Evolutionary conservation across 345 rosid genomes (phyloP), one percentile per base, ranked within the genome.

Genomic region (Eucalyptus sp.): DNA sequence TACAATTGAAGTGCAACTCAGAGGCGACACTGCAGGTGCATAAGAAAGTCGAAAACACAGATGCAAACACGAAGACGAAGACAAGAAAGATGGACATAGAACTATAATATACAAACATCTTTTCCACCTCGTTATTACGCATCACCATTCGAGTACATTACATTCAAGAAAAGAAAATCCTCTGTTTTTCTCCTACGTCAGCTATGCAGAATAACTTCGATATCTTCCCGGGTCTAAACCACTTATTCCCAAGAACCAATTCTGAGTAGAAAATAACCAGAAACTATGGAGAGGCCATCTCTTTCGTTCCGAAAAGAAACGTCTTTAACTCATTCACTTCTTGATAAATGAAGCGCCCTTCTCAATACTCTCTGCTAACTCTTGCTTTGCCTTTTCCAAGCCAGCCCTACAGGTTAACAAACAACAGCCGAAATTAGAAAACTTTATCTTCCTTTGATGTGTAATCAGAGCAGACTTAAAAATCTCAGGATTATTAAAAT

Each of bases 361-460:
- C 88, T 93, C 91, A 90, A 97, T 97, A 93, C 99, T 97, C 88
- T 68, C 93, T 29, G 90, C 95, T 48, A 96, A 92, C 91, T 97
- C 99, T 91, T 95, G 92, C 97, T 95, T 97, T 43, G 98, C 98
- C 93, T 96, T 96, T 93, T 95, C 99, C 93, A 96, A 91, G 50
- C 99, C 96, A 87, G 89, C 86, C 90, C 99, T 96, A 91, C 88
- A 54, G 76, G 76, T 29, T 43, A 33, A n/a, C 87, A 60, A 51
- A 87, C 25, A 66, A 33, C 18, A 1, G 37, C 46, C 51, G n/a
- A 84, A n/a, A n/a, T 86, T 13, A 58, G 31, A 87, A 58, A 25
- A 46, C 68, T 51, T n/a, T 44, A 86, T 86, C 44, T 0, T 50
- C 0, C 49, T 52, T 51, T 13, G 31, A 29, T 27, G 33, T 27